These are phyloP conservation scores for Xylaria sp. DNA, from an alignment of 2,329 filamentous ascomycete species.

Conservation along the genomic window DNA sequence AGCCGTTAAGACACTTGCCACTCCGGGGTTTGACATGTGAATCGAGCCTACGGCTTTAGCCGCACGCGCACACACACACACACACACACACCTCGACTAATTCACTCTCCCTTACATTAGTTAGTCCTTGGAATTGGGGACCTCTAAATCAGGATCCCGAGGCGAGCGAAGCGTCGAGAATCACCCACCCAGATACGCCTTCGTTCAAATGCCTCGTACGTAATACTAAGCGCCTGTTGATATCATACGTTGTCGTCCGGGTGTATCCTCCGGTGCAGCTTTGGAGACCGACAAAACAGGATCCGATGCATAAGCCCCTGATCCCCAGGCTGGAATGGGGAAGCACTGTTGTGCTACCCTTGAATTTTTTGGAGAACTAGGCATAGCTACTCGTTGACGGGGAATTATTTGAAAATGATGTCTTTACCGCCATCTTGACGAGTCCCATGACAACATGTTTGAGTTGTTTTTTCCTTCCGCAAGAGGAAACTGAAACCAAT, in stretches of 20 bases:
- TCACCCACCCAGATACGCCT: not conserved
- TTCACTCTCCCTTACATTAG: not conserved
- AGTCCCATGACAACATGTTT: not conserved
- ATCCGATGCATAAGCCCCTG: constrained; percentile 32
- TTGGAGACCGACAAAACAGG: constrained; percentile 24
- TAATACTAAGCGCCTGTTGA: not conserved
- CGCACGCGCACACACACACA: constrained; percentile 3
- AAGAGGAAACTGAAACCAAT: too few relatives aligned
- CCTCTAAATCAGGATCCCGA: constrained; percentile 4
- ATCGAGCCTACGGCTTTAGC: constrained; percentile 23
- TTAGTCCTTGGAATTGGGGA: not conserved
- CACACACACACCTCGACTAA: not conserved
- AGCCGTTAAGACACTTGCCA: constrained; percentile 19
- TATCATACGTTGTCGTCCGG: constrained; percentile 20
- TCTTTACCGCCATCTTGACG: not conserved
- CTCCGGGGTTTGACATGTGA: constrained; percentile 10
- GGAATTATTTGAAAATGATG: constrained; percentile 3
- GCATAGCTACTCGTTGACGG: not conserved
- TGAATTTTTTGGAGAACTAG: not conserved
- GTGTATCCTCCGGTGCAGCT: constrained; percentile 16
- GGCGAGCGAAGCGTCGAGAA: constrained; percentile 8
- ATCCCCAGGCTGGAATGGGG: constrained; percentile 29
- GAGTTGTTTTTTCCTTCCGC: not conserved
- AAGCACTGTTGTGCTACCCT: not conserved
- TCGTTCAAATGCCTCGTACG: not conserved